Evolutionary conservation across 2,329 filamentous ascomycete genomes (phyloP), one percentile per base, ranked within the genome.

Genomic region (Fusarium mangiferae): DNA sequence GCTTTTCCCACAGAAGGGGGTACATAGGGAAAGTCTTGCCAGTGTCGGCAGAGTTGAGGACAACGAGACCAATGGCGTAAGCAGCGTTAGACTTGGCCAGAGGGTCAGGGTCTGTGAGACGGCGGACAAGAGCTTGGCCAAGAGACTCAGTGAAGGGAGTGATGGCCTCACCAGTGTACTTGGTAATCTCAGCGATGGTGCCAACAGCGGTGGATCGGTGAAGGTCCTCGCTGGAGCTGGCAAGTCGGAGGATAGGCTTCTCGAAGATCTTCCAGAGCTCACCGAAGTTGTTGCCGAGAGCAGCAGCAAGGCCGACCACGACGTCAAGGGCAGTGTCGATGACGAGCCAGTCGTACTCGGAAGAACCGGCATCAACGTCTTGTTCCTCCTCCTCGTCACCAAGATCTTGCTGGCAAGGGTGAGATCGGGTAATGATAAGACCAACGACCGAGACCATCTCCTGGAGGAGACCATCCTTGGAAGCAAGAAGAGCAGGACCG

Each of bases 221-320:
- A 42, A 94, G 91, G 55, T 92, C 88, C 83, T 98, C 95, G 75
- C 92, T 92, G 71, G 94, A 96, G 81, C 92, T 93, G 59, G 94
- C 92, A 78, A 95, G 96, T 85, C 94, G 96, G 81, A 98, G 86
- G 77, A 98, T 89, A 42, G 93, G 93, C 88, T 96, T 96, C 87
- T 98, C 94, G 76, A 98, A 98, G 78, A 97, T 91, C 87, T 97
- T 97, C 94, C 95, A 98, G 71, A 98, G 87, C 85, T 98, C 93
- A 63, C 89, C 88, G 79, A 98, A 98, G 76, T 91, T 90, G 28
- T 89, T 83, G 44, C 96, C 96, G 20, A 98, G 90, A 38, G 94
- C 94, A 52, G 91, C 90, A 26, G 95, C 92, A 45, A 98, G 89
- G 42, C 94, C 94, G 58, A 94, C 94, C 57, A 98, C 88, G 52